Evolutionary conservation across 2,329 filamentous ascomycete genomes (phyloP), one percentile per base, ranked within the genome.

Genomic region (Microcyclospora pomicola): DNA sequence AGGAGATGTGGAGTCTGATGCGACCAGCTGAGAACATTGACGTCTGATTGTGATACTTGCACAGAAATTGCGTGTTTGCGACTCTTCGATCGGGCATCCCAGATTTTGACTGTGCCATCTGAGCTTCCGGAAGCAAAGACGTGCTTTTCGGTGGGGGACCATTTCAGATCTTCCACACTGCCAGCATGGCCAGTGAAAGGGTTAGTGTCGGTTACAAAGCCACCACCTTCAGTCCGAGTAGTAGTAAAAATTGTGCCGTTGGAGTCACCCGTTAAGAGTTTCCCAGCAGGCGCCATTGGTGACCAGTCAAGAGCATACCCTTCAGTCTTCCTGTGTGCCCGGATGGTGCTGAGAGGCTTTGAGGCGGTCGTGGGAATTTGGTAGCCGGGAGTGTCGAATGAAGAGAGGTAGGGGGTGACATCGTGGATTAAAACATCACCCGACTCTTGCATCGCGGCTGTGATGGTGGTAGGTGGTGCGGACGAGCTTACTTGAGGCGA

Each of bases 301-400:
- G 87, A 94, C 91, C 91, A 98, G 63, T 95, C 91, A n/a, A 98
- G 64, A 0, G 85, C 91, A 59, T 96, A 98, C 35, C 91, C 91
- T 67, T 98, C 91, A 43, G 59, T 60, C 10, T 77, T 67, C 64
- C 87, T 88, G 72, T 98, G 91, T 50, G 88, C 85, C 50, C 82
- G 76, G 50, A 98, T 77, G 2, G 85, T 95, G 48, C 74, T 82
- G 36, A 93, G 64, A 27, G 91, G 86, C 65, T 92, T 92, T 60
- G 86, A 88, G 57, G 93, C 83, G 53, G 82, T 77, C 2, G 84
- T 71, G 6, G 82, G 77, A 48, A 96, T 75, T 47, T 77, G 69
- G 31, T 78, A 81, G 42, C 91, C 88, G 1, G 91, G 91, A 41
- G 75, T 82, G 59, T 96, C 88, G 60, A 98, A 95, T 36, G 85